A percentile compares a stretch with the other conserved stretches of the same genome.
Evolutionary conservation across 192 early-diverging fungal species (phyloP).

Genomic region (Entomortierella chlamydospora): DNA sequence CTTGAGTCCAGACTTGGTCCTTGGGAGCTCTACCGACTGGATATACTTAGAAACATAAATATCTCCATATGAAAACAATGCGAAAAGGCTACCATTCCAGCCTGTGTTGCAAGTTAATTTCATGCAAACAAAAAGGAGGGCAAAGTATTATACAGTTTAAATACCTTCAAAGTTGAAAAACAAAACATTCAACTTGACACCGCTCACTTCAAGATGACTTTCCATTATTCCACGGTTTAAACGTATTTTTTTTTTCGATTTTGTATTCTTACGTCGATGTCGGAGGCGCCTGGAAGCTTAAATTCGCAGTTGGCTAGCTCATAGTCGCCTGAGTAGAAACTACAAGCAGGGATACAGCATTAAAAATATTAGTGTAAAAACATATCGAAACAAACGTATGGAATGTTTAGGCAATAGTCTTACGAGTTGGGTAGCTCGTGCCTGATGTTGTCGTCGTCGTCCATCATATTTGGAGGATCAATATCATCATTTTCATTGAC

Average conservation of each 20-base stretch:
- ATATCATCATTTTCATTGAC: too few relatives aligned
- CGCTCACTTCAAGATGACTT: constrained; percentile 4
- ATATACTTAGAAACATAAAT: constrained; percentile 17
- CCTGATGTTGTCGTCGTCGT: too few relatives aligned
- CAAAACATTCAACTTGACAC: background rate
- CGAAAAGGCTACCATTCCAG: constrained; percentile 13
- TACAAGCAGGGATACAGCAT: too few relatives aligned
- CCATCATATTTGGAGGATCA: too few relatives aligned
- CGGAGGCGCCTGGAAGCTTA: constrained; percentile 5
- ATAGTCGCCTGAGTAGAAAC: constrained; percentile 1
- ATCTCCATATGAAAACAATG: constrained; percentile 6
- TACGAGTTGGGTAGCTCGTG: too few relatives aligned
- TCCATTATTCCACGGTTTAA: constrained; percentile 17
- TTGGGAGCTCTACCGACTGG: constrained; percentile 1
- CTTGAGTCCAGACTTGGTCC: constrained; percentile 5
- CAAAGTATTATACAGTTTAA: background rate
- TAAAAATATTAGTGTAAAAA: too few relatives aligned
- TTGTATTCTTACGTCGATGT: constrained; percentile 4
- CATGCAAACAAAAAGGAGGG: background rate
- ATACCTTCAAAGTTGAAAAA: constrained; percentile 8
- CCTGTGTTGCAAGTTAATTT: constrained; percentile 9
- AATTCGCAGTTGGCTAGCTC: constrained; percentile 13
- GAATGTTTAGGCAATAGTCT: too few relatives aligned
- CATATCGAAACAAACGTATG: too few relatives aligned
- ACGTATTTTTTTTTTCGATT: constrained; percentile 13